phyloP scores from a whole-genome alignment of 305 asterid genomes.

The Fraxinus velutina region DNA sequence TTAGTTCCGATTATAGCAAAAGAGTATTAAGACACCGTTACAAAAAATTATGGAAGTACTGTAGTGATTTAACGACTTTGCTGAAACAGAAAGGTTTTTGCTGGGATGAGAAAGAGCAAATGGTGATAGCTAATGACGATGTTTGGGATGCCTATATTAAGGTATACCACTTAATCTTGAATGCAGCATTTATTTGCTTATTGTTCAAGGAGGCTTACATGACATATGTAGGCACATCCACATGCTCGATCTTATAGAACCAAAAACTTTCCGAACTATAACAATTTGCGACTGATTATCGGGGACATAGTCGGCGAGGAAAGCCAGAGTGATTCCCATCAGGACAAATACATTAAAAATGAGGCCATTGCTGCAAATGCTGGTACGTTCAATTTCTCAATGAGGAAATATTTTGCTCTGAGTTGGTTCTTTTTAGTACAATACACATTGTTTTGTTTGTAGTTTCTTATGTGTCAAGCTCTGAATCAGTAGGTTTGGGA shows the following conservation, averaged over 20 bases:
- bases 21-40: slow-evolving; percentile 40
- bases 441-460: background rate
- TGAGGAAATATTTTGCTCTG: background rate
- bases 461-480: background rate
- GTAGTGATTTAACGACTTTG: slow-evolving; percentile 31
- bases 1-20: slow-evolving; percentile 32
- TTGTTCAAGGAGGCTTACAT: slow-evolving; percentile 11
- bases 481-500: background rate
- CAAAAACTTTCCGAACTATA: slow-evolving; percentile 32
- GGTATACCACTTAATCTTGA: slow-evolving; percentile 26
- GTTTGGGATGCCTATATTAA: slow-evolving; percentile 43
- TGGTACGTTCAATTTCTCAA: slow-evolving; percentile 16
- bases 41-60: slow-evolving; percentile 34
- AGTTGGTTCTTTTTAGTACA: background rate
- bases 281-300: slow-evolving; percentile 31
- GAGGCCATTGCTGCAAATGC: slow-evolving; percentile 27
- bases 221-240: slow-evolving; percentile 37
- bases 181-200: slow-evolving; percentile 9
- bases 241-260: slow-evolving; percentile 37
- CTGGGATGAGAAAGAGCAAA: slow-evolving; percentile 42
- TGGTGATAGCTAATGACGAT: slow-evolving; percentile 38
- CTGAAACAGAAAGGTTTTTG: slow-evolving; percentile 36
- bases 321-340: slow-evolving; percentile 26
- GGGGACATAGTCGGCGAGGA: slow-evolving; percentile 29
- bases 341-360: slow-evolving; percentile 19